A percentile compares a stretch with the other conserved stretches of the same genome.
Conservation (phyloP, 2,329 filamentous ascomycete genomes). For the Colletotrichum orbiculare region DNA sequence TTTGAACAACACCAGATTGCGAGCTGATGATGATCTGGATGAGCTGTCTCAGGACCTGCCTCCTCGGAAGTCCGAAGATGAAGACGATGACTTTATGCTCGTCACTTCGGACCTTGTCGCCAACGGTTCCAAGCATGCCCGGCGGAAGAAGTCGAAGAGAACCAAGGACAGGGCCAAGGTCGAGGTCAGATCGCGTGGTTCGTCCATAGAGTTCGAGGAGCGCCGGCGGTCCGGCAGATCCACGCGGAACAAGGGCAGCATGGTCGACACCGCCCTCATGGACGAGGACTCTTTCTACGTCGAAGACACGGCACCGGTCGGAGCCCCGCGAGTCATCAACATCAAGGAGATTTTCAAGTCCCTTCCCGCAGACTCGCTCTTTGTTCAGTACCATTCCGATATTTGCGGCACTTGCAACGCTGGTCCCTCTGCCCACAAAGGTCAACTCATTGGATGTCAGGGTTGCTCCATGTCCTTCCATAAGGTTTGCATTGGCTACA, state of each 20-base stretch:
- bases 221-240: conserved; percentile 60
- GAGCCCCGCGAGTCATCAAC: conserved; percentile 66
- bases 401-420: conserved; percentile 78
- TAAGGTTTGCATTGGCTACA: conserved; percentile 80
- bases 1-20: conserved; percentile 38
- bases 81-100: conserved; percentile 49
- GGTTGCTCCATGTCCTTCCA: conserved; percentile 90
- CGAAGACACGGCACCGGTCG: conserved; percentile 57
- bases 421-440: conserved; percentile 67
- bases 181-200: conserved; percentile 46
- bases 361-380: conserved; percentile 70
- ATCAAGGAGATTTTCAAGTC: conserved; percentile 80
- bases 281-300: conserved; percentile 69
- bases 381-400: conserved; percentile 75
- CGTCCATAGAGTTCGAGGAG: conserved; percentile 65
- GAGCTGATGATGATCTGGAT: conserved; percentile 39
- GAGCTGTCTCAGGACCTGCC: conserved; percentile 46
- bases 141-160: conserved; percentile 38
- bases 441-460: conserved; percentile 85
- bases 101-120: conserved; percentile 50
- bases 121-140: conserved; percentile 25
- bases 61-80: conserved; percentile 42
- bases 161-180: conserved; percentile 22
- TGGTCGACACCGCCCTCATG: conserved; percentile 64
- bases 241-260: conserved; percentile 55